These are phyloP conservation scores for Xylariaceae sp. DNA, from an alignment of 2,329 filamentous ascomycete species.

Conservation along the genomic window DNA sequence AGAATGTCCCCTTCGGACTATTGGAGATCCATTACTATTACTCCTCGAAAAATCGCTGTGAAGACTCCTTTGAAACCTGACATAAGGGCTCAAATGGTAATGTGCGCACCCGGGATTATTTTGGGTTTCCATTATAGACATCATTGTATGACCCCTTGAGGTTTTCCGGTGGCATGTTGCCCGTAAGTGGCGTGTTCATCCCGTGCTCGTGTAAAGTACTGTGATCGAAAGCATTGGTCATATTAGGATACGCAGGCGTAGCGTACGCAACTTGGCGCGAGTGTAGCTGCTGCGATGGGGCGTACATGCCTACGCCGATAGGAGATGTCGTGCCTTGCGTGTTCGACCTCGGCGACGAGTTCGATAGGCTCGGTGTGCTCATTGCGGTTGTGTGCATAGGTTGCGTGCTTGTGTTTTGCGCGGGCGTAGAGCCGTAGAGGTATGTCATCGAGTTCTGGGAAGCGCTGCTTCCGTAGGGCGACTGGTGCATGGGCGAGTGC, in stretches of 20 bases:
- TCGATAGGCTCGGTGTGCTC: slow-evolving; percentile 25
- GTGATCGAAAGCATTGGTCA: slow-evolving; percentile 28
- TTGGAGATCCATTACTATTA: no score
- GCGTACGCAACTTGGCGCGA: slow-evolving; percentile 29
- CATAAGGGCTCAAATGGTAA: no score
- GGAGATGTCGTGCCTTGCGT: slow-evolving; percentile 27
- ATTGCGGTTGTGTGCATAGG: slow-evolving; percentile 26
- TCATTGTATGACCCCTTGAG: slow-evolving; percentile 26
- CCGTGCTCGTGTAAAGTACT: slow-evolving; percentile 28
- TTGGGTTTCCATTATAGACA: slow-evolving; percentile 24
- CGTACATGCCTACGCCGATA: slow-evolving; percentile 29
- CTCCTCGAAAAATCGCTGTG: no score
- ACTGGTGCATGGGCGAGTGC: slow-evolving; percentile 28
- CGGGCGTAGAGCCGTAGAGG: slow-evolving; percentile 23
- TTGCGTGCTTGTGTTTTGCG: slow-evolving; percentile 21
- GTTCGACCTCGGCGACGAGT: slow-evolving; percentile 28
- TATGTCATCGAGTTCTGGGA: slow-evolving; percentile 24
- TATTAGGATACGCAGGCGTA: slow-evolving; percentile 24
- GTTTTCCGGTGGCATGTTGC: slow-evolving; percentile 28
- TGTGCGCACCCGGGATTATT: slow-evolving; percentile 2
- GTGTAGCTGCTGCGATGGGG: slow-evolving; percentile 26
- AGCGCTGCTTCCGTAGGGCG: slow-evolving; percentile 24
- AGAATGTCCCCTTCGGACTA: no score
- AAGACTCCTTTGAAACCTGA: no score
- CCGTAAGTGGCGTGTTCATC: slow-evolving; percentile 27